A percentile compares a stretch with the other conserved stretches of the same genome.
These are phyloP conservation scores for Rhizoctonia solani DNA, from an alignment of 1,284 basidiomycete genomes.

Conservation along the genomic window DNA sequence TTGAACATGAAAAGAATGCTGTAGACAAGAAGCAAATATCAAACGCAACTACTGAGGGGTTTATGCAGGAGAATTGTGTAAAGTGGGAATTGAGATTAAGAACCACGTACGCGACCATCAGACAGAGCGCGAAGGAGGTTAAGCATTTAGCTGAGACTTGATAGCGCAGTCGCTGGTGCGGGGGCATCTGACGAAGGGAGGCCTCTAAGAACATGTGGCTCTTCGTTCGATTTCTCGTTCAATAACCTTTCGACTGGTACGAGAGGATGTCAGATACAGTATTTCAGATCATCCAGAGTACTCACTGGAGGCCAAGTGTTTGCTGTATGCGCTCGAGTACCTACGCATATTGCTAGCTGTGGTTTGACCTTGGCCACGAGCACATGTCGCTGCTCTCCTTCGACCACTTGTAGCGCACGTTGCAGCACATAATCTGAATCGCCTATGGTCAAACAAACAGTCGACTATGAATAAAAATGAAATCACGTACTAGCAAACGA, in stretches of 20 bases:
- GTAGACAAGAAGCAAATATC: constrained; percentile 7
- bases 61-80: constrained; percentile 21
- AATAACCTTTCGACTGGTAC: constrained; percentile 36
- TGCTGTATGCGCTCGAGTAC: constrained; percentile 71
- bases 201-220: constrained; percentile 20
- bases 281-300: constrained; percentile 31
- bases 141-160: constrained; percentile 40
- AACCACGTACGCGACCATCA: constrained; percentile 27
- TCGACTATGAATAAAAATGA: background rate
- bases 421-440: constrained; percentile 80
- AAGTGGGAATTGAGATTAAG: constrained; percentile 4
- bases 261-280: background rate
- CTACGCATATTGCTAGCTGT: constrained; percentile 72
- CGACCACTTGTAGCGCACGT: constrained; percentile 69
- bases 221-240: constrained; percentile 16
- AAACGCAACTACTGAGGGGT: constrained; percentile 23
- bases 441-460: constrained; percentile 23
- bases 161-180: background rate
- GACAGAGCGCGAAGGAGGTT: constrained; percentile 23
- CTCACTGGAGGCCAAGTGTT: constrained; percentile 79
- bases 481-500: constrained; percentile 77
- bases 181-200: constrained; percentile 32
- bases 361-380: constrained; percentile 66
- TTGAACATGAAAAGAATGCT: constrained; percentile 1
- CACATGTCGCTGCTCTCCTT: constrained; percentile 69